Conservation (phyloP, 2,329 filamentous ascomycete species). For the Paecilomyces sp. region DNA sequence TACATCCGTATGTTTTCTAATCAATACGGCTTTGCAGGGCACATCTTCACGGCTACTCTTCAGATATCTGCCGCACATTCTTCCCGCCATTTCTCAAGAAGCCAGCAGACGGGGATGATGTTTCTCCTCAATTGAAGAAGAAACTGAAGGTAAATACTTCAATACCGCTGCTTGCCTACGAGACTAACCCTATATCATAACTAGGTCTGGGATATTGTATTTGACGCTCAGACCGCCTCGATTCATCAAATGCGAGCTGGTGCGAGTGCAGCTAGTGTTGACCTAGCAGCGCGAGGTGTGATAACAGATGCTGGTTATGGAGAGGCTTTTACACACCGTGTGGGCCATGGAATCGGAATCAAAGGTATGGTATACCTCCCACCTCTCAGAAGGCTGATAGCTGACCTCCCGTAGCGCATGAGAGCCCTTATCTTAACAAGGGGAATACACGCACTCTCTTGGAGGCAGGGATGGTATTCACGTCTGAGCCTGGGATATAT, state of each 20-base stretch:
- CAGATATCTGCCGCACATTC: slow-evolving; percentile 58
- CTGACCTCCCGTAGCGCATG: slow-evolving; percentile 37
- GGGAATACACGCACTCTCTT: slow-evolving; percentile 46
- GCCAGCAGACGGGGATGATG: slow-evolving; percentile 6
- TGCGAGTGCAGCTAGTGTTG: slow-evolving; percentile 51
- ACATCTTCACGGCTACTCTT: slow-evolving; percentile 56
- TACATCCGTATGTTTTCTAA: not conserved
- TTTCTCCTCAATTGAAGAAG: slow-evolving; percentile 27
- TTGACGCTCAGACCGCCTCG: slow-evolving; percentile 55
- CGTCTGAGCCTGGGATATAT: slow-evolving; percentile 58
- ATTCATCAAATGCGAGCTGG: slow-evolving; percentile 45
- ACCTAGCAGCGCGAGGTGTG: slow-evolving; percentile 52
- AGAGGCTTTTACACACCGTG: slow-evolving; percentile 52
- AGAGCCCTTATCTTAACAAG: slow-evolving; percentile 58
- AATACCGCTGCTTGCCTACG: not conserved
- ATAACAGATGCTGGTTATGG: slow-evolving; percentile 55
- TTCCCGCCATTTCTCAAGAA: slow-evolving; percentile 36
- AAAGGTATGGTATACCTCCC: slow-evolving; percentile 34
- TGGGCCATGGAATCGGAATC: slow-evolving; percentile 60
- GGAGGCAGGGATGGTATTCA: slow-evolving; percentile 55
- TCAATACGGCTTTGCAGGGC: slow-evolving; percentile 26
- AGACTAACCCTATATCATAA: slow-evolving; percentile 1
- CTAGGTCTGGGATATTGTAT: slow-evolving; percentile 52
- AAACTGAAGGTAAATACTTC: slow-evolving; percentile 33
- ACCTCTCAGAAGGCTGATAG: not conserved